A percentile compares a stretch with the other conserved stretches of the same genome.
Conservation (phyloP, 768 basidiomycete genomes). For the Lyophyllum decastes region DNA sequence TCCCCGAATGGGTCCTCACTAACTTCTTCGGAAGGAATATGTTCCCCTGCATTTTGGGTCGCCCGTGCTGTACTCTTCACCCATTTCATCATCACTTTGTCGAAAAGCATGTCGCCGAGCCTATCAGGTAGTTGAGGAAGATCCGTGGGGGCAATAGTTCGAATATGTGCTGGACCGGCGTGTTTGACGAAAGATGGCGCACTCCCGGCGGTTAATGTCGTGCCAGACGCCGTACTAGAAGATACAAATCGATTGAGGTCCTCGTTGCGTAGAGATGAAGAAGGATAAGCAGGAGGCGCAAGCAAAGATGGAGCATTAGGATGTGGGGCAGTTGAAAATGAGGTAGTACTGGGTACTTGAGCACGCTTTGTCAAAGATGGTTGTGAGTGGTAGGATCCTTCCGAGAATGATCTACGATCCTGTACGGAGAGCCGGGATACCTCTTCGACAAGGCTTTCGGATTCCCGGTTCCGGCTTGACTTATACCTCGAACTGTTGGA, state of each 20-base stretch:
- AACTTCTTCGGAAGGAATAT: constrained; percentile 40
- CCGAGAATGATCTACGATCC: constrained; percentile 28
- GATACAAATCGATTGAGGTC: constrained; percentile 91
- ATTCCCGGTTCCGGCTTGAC: constrained; percentile 39
- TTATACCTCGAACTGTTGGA: constrained; percentile 22
- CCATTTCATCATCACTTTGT: constrained; percentile 84
- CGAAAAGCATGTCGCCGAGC: constrained; percentile 88
- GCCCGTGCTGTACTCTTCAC: constrained; percentile 57
- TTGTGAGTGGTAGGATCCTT: constrained; percentile 14
- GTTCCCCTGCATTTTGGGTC: constrained; percentile 28
- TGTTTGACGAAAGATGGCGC: constrained; percentile 86
- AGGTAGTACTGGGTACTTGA: constrained; percentile 23
- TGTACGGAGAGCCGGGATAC: constrained; percentile 47
- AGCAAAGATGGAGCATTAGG: constrained; percentile 23
- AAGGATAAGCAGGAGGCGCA: constrained; percentile 47
- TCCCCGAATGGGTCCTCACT: constrained; percentile 93
- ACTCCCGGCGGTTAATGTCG: constrained; percentile 70
- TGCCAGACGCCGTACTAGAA: constrained; percentile 80
- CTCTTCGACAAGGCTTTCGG: constrained; percentile 40
- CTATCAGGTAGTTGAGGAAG: constrained; percentile 73
- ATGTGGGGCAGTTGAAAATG: constrained; percentile 23
- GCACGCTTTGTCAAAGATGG: constrained; percentile 20
- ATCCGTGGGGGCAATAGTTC: constrained; percentile 80
- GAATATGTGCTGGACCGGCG: constrained; percentile 74
- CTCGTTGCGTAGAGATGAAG: constrained; percentile 58